phyloP scores from a whole-genome alignment of 805 yeast genomes.

The Pichia pseudocactophila region DNA sequence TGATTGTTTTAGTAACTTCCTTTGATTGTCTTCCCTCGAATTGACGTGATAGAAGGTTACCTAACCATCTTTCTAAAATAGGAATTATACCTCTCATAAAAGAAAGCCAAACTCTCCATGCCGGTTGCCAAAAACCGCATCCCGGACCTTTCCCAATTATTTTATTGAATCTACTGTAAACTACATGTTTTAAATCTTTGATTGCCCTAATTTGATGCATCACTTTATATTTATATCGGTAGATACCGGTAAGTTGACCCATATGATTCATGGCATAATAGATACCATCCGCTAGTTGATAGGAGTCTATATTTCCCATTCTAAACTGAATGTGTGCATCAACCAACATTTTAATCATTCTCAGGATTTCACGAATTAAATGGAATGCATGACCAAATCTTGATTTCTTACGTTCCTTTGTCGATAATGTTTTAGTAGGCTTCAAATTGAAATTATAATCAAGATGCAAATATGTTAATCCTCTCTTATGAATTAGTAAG shows the following conservation, averaged over 20 bases:
- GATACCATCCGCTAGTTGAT: conserved; percentile 89
- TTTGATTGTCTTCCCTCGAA: conserved; percentile 92
- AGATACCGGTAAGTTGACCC: conserved; percentile 94
- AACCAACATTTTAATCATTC: conserved; percentile 76
- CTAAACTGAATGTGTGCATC: conserved; percentile 92
- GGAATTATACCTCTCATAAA: conserved; percentile 91
- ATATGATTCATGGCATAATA: conserved; percentile 85
- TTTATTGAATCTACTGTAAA: conserved; percentile 74
- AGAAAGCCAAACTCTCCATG: conserved; percentile 94
- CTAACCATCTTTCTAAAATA: conserved; percentile 87
- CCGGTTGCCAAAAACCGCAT: conserved; percentile 98
- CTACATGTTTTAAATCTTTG: conserved; percentile 88
- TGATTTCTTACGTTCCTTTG: conserved; percentile 92
- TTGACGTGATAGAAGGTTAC: conserved; percentile 82
- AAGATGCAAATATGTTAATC: conserved; percentile 83
- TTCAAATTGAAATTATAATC: conserved; percentile 94
- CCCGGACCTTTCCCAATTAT: conserved; percentile 97
- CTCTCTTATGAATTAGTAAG: conserved; percentile 79
- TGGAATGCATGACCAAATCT: conserved; percentile 97
- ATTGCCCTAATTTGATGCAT: conserved; percentile 98
- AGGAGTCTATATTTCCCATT: conserved; percentile 85
- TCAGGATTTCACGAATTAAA: conserved; percentile 77
- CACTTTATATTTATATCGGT: conserved; percentile 92
- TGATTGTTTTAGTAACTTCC: conserved; percentile 86
- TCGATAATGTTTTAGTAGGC: conserved; percentile 92